phyloP scores from a whole-genome alignment of 805 yeast species.

The Wickerhamiella domercqiae region DNA sequence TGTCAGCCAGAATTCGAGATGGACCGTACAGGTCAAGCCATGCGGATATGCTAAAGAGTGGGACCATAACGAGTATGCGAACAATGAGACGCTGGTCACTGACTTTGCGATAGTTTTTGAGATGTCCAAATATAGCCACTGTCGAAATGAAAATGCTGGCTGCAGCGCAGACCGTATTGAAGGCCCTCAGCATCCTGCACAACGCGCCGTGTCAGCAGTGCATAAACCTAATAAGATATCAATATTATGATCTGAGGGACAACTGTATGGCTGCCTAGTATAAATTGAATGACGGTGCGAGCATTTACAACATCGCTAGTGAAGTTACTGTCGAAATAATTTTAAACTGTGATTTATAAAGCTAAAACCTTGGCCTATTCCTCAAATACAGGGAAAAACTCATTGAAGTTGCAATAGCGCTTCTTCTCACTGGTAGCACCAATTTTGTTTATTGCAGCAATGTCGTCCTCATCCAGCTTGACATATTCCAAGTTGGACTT shows the following conservation, averaged over 20 bases:
- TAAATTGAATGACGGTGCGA: too few relatives aligned
- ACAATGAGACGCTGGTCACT: conserved; percentile 72
- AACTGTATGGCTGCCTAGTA: too few relatives aligned
- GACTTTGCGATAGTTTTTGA: conserved; percentile 71
- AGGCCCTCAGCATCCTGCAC: conserved; percentile 7
- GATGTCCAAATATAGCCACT: conserved; percentile 36
- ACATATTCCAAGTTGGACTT: conserved; percentile 27
- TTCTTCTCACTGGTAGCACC: conserved; percentile 8
- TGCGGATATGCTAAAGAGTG: conserved; percentile 63
- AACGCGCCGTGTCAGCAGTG: background rate
- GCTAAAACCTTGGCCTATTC: conserved; percentile 13
- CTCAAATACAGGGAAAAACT: conserved; percentile 13
- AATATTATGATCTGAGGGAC: too few relatives aligned
- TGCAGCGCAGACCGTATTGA: conserved; percentile 12
- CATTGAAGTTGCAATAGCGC: conserved; percentile 16
- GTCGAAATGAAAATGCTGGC: conserved; percentile 29
- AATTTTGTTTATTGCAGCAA: conserved; percentile 21
- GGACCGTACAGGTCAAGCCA: conserved; percentile 36
- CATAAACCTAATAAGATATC: too few relatives aligned
- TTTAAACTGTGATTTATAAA: background rate
- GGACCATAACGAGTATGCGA: conserved; percentile 68
- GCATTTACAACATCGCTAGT: too few relatives aligned
- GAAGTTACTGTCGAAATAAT: too few relatives aligned
- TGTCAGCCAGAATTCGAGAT: conserved; percentile 2
- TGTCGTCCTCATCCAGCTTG: conserved; percentile 30